Evolutionary conservation across 495 filamentous ascomycete genomes (phyloP).

Genomic region (Tuber indicum): DNA sequence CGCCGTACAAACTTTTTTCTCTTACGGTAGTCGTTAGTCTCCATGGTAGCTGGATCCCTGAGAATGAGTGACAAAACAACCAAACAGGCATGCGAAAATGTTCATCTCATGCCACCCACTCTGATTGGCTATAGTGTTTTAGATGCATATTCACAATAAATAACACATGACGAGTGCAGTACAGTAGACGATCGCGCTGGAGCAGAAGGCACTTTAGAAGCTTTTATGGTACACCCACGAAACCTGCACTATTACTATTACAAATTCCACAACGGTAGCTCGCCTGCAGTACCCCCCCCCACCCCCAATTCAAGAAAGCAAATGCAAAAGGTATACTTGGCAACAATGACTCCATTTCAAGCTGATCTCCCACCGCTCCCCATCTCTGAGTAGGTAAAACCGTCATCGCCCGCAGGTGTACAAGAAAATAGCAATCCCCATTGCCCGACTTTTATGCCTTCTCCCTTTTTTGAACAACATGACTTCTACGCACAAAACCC

Average conservation of each 20-base stretch:
- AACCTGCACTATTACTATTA: constrained; percentile 3
- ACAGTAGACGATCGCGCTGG: background rate
- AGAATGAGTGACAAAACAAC: background rate
- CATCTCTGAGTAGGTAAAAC: background rate
- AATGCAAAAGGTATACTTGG: background rate
- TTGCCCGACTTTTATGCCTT: background rate
- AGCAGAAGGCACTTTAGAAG: background rate
- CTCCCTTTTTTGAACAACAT: background rate
- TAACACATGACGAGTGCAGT: background rate
- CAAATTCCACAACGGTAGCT: background rate
- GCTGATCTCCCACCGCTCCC: background rate
- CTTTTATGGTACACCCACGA: background rate
- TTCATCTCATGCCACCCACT: background rate
- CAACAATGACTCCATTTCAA: background rate
- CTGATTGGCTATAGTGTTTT: background rate
- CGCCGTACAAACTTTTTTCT: background rate
- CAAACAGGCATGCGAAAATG: background rate
- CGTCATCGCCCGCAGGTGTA: background rate
- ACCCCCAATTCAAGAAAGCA: background rate
- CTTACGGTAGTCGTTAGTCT: background rate
- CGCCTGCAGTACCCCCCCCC: background rate
- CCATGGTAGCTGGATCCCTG: background rate
- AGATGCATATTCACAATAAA: background rate
- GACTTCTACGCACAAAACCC: background rate
- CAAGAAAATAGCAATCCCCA: background rate